Percentiles rank a stretch among this genome's conserved stretches.
Evolutionary conservation across 257 asterid genomes (phyloP).

Genomic region (Agastache rugosa): DNA sequence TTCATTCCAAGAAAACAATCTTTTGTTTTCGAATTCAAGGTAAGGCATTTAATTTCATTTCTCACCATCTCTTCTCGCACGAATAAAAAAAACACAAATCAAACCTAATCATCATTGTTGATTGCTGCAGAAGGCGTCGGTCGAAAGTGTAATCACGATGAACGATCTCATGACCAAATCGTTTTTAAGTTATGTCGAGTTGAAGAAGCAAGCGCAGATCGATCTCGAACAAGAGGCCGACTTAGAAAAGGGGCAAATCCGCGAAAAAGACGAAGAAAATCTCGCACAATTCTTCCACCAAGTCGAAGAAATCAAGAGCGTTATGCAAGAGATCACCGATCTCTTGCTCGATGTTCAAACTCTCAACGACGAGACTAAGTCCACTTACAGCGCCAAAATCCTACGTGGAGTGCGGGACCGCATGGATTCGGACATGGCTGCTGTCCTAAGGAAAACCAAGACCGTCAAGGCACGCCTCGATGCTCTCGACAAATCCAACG

Average conservation of each 20-base stretch:
- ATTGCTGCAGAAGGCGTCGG: conserved; percentile 31
- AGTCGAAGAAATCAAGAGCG: conserved; percentile 56
- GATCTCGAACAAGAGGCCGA: conserved; percentile 54
- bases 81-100: neutral
- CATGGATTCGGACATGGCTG: conserved; percentile 80
- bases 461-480: conserved; percentile 61
- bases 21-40: conserved; percentile 19
- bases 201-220: conserved; percentile 72
- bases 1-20: conserved; percentile 29
- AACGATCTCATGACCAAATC: conserved; percentile 90
- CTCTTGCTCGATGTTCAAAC: conserved; percentile 72
- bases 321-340: conserved; percentile 64
- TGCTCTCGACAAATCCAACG: conserved; percentile 63
- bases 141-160: conserved; percentile 59
- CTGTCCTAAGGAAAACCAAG: conserved; percentile 73
- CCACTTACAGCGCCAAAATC: conserved; percentile 69
- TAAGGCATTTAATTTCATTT: neutral
- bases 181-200: conserved; percentile 69
- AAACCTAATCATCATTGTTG: neutral
- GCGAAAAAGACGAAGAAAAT: conserved; percentile 46
- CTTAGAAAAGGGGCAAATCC: conserved; percentile 59
- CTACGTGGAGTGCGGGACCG: conserved; percentile 77
- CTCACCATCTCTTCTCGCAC: neutral
- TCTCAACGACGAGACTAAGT: conserved; percentile 65
- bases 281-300: conserved; percentile 67